Evolutionary conservation across 2,329 filamentous ascomycete genomes (phyloP).

Genomic region (Cladobotryum protrusum): DNA sequence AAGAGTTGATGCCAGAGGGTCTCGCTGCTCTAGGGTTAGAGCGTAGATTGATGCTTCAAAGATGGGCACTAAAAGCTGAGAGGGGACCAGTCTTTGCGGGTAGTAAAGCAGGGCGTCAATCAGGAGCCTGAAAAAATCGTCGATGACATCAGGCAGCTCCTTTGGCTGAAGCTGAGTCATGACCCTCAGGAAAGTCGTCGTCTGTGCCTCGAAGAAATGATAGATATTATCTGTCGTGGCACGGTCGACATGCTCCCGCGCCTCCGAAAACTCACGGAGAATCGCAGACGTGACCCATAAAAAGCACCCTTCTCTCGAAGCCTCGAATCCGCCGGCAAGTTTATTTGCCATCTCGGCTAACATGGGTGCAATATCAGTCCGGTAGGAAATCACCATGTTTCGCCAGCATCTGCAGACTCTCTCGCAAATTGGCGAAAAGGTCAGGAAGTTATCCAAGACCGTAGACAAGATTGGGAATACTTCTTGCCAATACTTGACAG

Average conservation of each 20-base stretch:
- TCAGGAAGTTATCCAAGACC: slow-evolving; percentile 80
- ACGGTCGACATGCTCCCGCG: slow-evolving; percentile 75
- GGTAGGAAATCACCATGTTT: slow-evolving; percentile 93
- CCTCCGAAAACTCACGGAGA: slow-evolving; percentile 89
- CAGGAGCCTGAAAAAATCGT: slow-evolving; percentile 92
- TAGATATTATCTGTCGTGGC: slow-evolving; percentile 85
- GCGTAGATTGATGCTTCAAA: slow-evolving; percentile 83
- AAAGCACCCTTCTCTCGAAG: slow-evolving; percentile 89
- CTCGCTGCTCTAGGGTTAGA: slow-evolving; percentile 81
- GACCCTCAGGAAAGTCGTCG: slow-evolving; percentile 80
- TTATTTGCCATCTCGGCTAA: slow-evolving; percentile 82
- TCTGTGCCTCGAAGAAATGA: slow-evolving; percentile 89
- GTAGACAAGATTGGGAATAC: slow-evolving; percentile 83
- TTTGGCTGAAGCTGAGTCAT: slow-evolving; percentile 72
- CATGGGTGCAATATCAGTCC: slow-evolving; percentile 79
- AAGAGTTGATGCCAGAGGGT: slow-evolving; percentile 83
- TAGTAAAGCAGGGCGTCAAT: slow-evolving; percentile 92
- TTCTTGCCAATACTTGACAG: slow-evolving; percentile 93
- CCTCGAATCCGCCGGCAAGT: slow-evolving; percentile 75
- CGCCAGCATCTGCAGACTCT: slow-evolving; percentile 93
- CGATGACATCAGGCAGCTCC: slow-evolving; percentile 78
- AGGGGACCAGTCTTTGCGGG: slow-evolving; percentile 74
- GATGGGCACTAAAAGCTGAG: slow-evolving; percentile 71
- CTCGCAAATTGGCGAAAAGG: slow-evolving; percentile 84
- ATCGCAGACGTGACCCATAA: slow-evolving; percentile 97